Evolutionary conservation across 257 asterid species (phyloP), one percentile per base, ranked within the genome.

Genomic region (Scutellaria barbata): DNA sequence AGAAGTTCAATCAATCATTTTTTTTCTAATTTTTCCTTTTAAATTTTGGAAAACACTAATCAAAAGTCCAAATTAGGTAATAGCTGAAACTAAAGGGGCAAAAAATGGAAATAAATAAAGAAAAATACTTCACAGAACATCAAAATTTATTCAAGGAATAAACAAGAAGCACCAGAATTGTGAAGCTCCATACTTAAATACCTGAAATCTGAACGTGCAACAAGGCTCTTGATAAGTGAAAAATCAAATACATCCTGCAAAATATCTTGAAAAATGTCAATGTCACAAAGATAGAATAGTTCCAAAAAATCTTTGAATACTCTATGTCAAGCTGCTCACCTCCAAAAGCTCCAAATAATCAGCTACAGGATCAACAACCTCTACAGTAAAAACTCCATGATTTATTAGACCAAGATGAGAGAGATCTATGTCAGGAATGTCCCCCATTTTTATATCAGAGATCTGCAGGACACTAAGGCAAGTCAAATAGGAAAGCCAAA

Each of bases 321-420:
- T 67, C 20, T 18, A 39, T 50, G 41, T 77, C 60, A 43, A 62
- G 66, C 57, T 68, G 69, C 82, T 84, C 77, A 92, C 98, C 96
- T 95, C 98, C 96, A 95, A 80, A 69, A 95, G 86, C 78, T 95
- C 99, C 92, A 89, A 82, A 81, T 95, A 95, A 78, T 95, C 99
- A 54, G 90, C 81, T 33, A 92, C 96, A 18, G 99, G 97, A 70
- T 92, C 99, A 64, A 95, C 84, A 53, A 95, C 99, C 76, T 92
- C 99, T 12, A 89, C 95, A 33, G 77, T 70, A 76, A 95, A 95
- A 75, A 75, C 75, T 63, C 97, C 98, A 52, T 68, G 84, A 47
- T 80, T 83, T 56, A 88, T 81, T 33, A 74, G 79, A 51, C 95
- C 98, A 71, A 87, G 84, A 30, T 71, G 68, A 75, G 90, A 81